These are phyloP conservation scores for Cryptosporidium baileyi DNA, from an alignment of 169 alveolate genomes.

Conservation along the genomic window DNA sequence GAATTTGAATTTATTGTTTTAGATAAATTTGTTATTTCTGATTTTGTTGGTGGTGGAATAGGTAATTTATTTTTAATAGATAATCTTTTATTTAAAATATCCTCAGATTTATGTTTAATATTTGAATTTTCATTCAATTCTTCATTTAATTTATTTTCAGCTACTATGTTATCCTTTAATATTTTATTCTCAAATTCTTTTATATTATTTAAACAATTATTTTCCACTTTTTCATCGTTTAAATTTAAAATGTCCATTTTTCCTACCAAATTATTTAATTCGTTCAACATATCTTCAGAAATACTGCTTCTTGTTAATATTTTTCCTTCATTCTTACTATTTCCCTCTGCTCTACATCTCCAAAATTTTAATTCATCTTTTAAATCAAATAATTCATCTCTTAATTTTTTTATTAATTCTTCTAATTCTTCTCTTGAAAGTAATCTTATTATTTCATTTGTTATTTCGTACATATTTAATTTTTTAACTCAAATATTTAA, in stretches of 20 bases:
- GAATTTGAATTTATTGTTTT: not conserved
- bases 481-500: no score
- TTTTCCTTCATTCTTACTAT: not conserved
- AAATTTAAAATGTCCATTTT: not conserved
- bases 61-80: not conserved
- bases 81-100: no score
- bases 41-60: not conserved
- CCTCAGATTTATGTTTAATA: no score
- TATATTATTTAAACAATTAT: not conserved
- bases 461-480: not conserved
- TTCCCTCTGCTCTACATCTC: constrained; percentile 57
- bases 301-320: constrained; percentile 10
- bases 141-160: not conserved
- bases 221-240: not conserved
- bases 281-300: constrained; percentile 44
- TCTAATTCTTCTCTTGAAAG: constrained; percentile 59
- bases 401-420: not conserved
- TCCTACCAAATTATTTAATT: constrained; percentile 16
- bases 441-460: constrained; percentile 20
- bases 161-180: not conserved
- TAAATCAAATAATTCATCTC: not conserved
- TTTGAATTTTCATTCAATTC: not conserved
- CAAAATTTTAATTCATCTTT: constrained; percentile 29
- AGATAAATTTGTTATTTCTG: not conserved
- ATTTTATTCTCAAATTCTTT: not conserved